Base-by-base conservation (phyloP, 2,329 filamentous ascomycete genomes). In the Stemphylium beticola region DNA sequence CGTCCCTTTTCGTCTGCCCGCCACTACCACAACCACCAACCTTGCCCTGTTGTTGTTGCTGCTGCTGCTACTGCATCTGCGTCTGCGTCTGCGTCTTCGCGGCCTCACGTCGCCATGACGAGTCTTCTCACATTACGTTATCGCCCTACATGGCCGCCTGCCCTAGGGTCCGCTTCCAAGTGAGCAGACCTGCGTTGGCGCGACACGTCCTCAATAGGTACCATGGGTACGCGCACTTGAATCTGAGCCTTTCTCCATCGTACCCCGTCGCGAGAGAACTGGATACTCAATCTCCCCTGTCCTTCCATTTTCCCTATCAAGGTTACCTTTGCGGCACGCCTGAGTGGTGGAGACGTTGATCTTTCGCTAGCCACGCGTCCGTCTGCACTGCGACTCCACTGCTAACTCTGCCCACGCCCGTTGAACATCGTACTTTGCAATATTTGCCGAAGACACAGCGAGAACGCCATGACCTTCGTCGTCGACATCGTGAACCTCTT, bases 361-460 rank as follows among this genome's bases (percentile, higher is more conserved):
- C 55, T 32, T 47, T 45, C 42, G 47, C 46, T 51, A 55, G 55
- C 55, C 55, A 58, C 55, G 55, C 55, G 55, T 58, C 53, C 37
- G 53, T 52, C 51, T 49, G 38, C 40, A 41, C 50, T 32, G 26
- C 34, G 38, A 29, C 55, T 44, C 55, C 47, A 42, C 42, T 44
- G 37, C 29, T 15, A 26, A 50, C 37, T 46, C 37, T 50, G 47
- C 41, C 52, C 47, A 37, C 41, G 39, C 22, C 47, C 42, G 32
- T 51, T 47, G 38, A 32, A 53, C 34, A 26, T 48, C n/a, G 36
- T 33, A 41, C 41, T 53, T 32, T 45, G 39, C 52, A 36, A 26
- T 22, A 49, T 17, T 37, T 32, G 18, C 14, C 34, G 20, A 22
- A 24, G 11, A 29, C 11, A 34, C 36, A 17, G n/a, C 37, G 24